Evolutionary conservation across 257 asterid species (phyloP).

Genomic region (Solanum megistacrolobum): DNA sequence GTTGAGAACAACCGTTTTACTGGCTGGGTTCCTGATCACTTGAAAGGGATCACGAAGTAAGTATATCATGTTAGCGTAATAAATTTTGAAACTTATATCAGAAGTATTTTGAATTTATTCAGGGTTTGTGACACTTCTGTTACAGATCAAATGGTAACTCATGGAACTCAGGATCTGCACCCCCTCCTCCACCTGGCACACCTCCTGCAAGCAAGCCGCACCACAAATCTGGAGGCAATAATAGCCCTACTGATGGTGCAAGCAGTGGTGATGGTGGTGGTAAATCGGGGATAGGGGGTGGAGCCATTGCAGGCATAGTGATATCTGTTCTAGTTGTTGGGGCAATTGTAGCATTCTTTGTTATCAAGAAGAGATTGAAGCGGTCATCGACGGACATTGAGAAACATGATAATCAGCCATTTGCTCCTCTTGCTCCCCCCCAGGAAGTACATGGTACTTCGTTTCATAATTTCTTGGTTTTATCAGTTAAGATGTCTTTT

Average conservation of each 20-base stretch:
- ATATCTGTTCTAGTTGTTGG: slow-evolving; percentile 45
- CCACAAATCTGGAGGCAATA: slow-evolving; percentile 38
- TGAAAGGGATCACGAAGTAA: slow-evolving; percentile 63
- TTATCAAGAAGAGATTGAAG: slow-evolving; percentile 49
- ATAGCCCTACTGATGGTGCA: slow-evolving; percentile 30
- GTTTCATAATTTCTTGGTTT: neutral
- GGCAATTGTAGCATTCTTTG: slow-evolving; percentile 48
- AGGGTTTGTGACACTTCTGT: slow-evolving; percentile 1
- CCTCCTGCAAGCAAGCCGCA: slow-evolving; percentile 65
- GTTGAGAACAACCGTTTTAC: slow-evolving; percentile 81
- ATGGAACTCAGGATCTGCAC: slow-evolving; percentile 77
- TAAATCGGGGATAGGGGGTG: slow-evolving; percentile 48
- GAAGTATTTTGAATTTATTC: neutral
- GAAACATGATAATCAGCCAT: slow-evolving; percentile 59
- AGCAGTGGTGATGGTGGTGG: slow-evolving; percentile 25
- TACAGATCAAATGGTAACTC: slow-evolving; percentile 65
- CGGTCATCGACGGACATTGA: slow-evolving; percentile 48
- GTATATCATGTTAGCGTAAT: slow-evolving; percentile 9
- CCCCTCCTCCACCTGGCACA: slow-evolving; percentile 96
- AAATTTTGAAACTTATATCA: neutral
- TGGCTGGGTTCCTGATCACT: slow-evolving; percentile 76
- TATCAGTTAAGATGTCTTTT: neutral
- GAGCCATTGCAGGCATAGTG: slow-evolving; percentile 63
- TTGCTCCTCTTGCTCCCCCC: slow-evolving; percentile 60
- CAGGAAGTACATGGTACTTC: slow-evolving; percentile 51